A percentile compares a stretch with the other conserved stretches of the same genome.
phyloP scores from a whole-genome alignment of 2,329 filamentous ascomycete genomes.

The Hypoxylon sp. region DNA sequence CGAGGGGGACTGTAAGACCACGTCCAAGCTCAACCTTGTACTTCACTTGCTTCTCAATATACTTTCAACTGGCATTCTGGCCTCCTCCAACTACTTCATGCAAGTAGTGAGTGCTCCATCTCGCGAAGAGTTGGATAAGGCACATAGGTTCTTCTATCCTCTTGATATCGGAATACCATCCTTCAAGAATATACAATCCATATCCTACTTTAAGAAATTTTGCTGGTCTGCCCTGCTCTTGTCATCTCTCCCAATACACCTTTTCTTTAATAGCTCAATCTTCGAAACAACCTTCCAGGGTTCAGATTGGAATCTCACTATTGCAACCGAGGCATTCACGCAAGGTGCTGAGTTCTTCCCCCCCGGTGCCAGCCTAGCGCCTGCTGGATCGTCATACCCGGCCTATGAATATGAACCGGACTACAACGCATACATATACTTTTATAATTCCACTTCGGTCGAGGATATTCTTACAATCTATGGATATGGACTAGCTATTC shows the following conservation, averaged over 20 bases:
- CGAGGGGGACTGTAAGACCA: constrained; percentile 6
- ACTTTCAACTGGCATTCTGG: constrained; percentile 47
- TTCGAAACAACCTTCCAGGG: constrained; percentile 29
- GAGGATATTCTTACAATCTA: too few relatives aligned
- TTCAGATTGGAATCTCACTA: constrained; percentile 27
- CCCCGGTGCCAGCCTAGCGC: constrained; percentile 28
- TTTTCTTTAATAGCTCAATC: constrained; percentile 39
- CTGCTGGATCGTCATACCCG: constrained; percentile 2
- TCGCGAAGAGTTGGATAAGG: constrained; percentile 61
- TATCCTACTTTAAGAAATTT: constrained; percentile 39
- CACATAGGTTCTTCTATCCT: constrained; percentile 59
- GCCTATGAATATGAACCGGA: not conserved
- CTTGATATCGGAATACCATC: constrained; percentile 61
- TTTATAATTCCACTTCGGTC: too few relatives aligned
- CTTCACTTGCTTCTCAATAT: constrained; percentile 17
- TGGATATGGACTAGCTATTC: constrained; percentile 4
- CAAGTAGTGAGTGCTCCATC: constrained; percentile 64
- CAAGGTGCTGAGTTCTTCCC: constrained; percentile 30
- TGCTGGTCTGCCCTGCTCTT: constrained; percentile 33
- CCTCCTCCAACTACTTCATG: constrained; percentile 65
- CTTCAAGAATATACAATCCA: constrained; percentile 54
- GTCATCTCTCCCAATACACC: constrained; percentile 42
- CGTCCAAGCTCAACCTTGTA: constrained; percentile 2
- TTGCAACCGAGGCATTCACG: constrained; percentile 36
- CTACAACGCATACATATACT: too few relatives aligned